These are phyloP conservation scores for Aspergillus sparsus DNA, from an alignment of 495 filamentous ascomycete genomes.

Conservation along the genomic window DNA sequence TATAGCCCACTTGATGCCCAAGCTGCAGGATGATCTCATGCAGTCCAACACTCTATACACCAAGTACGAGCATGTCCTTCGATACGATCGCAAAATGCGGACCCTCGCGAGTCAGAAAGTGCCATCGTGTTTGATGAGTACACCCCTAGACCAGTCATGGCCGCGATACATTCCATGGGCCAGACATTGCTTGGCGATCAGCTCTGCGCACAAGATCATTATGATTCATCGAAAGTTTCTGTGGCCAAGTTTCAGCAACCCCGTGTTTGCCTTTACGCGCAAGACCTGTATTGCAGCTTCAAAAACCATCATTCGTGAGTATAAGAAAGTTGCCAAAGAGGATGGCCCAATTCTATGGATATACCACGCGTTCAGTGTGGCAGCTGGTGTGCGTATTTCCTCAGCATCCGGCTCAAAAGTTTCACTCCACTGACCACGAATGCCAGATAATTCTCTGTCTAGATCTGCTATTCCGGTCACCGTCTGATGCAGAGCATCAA, in stretches of 20 bases:
- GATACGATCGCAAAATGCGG: conserved; percentile 46
- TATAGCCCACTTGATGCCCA: conserved; percentile 44
- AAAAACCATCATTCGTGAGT: conserved; percentile 48
- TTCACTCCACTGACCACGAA: not conserved
- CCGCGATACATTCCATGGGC: conserved; percentile 44
- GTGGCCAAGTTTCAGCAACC: conserved; percentile 43
- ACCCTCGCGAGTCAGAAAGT: conserved; percentile 26
- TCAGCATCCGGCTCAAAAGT: not conserved
- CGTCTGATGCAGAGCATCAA: conserved; percentile 5
- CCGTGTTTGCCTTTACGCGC: conserved; percentile 42
- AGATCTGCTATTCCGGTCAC: conserved; percentile 8
- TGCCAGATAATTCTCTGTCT: conserved; percentile 12
- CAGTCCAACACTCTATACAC: conserved; percentile 30
- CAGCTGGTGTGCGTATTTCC: not conserved
- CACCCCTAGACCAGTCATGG: conserved; percentile 32
- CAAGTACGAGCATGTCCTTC: conserved; percentile 48
- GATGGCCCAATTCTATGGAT: conserved; percentile 13
- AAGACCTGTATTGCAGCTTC: conserved; percentile 48
- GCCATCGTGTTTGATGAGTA: conserved; percentile 16
- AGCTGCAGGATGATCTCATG: conserved; percentile 40
- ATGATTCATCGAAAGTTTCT: conserved; percentile 54
- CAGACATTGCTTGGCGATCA: conserved; percentile 44
- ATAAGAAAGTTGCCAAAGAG: conserved; percentile 21
- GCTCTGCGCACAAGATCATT: conserved; percentile 52
- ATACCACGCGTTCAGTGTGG: conserved; percentile 11